Conservation (phyloP, 2,329 filamentous ascomycete species). For the Sphaerostilbella broomeana region DNA sequence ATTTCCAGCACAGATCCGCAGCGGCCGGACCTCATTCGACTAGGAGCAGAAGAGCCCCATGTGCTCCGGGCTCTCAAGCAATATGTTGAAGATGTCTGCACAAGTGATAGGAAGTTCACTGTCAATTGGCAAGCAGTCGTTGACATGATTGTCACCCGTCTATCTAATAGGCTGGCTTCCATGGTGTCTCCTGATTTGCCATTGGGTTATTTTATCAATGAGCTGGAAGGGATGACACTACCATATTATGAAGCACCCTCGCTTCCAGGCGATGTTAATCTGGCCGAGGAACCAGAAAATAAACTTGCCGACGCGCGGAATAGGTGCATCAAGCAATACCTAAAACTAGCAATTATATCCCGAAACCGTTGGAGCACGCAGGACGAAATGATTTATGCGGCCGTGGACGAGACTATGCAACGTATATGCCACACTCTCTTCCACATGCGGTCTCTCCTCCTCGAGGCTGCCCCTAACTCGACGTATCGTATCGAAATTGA, state of each 20-base stretch:
- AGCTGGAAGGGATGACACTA: slow-evolving; percentile 34
- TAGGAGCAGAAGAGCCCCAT: slow-evolving; percentile 22
- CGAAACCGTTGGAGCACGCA: slow-evolving; percentile 6
- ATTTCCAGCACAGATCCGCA: slow-evolving; percentile 35
- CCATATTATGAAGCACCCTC: slow-evolving; percentile 28
- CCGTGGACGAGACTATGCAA: slow-evolving; percentile 5
- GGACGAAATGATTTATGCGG: slow-evolving; percentile 12
- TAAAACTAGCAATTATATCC: background rate
- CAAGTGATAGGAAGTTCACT: slow-evolving; percentile 22
- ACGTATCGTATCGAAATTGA: slow-evolving; percentile 11
- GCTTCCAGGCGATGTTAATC: slow-evolving; percentile 18
- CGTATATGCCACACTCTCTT: slow-evolving; percentile 13
- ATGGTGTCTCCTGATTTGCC: slow-evolving; percentile 27
- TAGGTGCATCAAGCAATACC: slow-evolving; percentile 33
- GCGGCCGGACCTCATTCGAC: slow-evolving; percentile 28
- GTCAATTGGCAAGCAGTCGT: slow-evolving; percentile 60
- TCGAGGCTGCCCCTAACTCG: slow-evolving; percentile 14
- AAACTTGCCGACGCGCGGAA: slow-evolving; percentile 32
- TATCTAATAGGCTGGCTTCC: slow-evolving; percentile 45
- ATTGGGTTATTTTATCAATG: slow-evolving; percentile 25
- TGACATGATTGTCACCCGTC: slow-evolving; percentile 60
- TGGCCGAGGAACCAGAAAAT: slow-evolving; percentile 21
- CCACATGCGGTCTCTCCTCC: slow-evolving; percentile 17
- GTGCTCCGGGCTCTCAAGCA: slow-evolving; percentile 31
- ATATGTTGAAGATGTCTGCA: slow-evolving; percentile 39